These are phyloP conservation scores for Backusella sp. DNA, from an alignment of 192 early-diverging fungal species.

Conservation along the genomic window DNA sequence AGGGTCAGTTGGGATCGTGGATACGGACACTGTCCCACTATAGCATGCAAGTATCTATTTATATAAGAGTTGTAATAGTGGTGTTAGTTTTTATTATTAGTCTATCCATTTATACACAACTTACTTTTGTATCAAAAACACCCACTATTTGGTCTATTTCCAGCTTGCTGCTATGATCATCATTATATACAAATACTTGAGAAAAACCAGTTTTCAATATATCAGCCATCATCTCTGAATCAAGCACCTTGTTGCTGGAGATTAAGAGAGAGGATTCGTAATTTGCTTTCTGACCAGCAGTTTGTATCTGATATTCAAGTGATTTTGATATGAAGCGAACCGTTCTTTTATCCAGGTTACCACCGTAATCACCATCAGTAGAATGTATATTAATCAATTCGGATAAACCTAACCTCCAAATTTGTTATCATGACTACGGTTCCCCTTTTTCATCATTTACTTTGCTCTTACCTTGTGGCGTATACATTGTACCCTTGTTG, in stretches of 20 bases:
- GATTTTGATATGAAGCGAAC: neutral
- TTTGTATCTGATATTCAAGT: neutral
- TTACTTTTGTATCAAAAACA: conserved; percentile 1
- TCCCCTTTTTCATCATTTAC: neutral
- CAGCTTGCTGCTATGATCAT: neutral
- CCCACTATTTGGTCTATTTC: neutral
- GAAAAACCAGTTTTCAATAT: neutral
- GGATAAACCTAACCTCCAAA: neutral
- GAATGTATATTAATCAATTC: neutral
- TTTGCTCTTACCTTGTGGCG: conserved; percentile 49
- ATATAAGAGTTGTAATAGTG: neutral
- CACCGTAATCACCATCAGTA: neutral
- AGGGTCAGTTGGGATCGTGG: neutral
- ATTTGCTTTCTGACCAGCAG: neutral
- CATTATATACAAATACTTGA: neutral
- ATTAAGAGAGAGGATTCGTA: neutral
- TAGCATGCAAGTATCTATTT: neutral
- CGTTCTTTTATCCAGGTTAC: neutral
- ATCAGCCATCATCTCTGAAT: neutral
- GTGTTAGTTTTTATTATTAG: neutral
- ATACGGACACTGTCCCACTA: neutral
- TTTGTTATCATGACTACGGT: neutral
- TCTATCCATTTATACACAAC: neutral
- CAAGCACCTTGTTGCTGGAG: neutral
- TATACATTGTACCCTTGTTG: conserved; percentile 76